Evolutionary conservation across 352 stramenopile species (phyloP), one percentile per base, ranked within the genome.

Genomic region (Globisporangium solare): DNA sequence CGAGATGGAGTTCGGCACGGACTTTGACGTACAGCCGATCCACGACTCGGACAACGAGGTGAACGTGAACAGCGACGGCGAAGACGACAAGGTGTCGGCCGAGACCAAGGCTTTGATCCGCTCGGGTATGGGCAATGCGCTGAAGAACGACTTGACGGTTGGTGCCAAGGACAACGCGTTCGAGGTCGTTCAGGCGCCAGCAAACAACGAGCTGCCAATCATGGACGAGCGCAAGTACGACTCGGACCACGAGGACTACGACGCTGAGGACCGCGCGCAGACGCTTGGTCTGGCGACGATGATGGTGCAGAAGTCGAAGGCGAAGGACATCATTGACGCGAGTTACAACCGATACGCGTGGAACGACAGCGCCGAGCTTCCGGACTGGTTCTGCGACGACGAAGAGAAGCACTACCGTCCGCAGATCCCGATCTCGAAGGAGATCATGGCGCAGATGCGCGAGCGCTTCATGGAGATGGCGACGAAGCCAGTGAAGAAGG

Each of bases 271-370:
- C 55, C 93, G 97, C n/a, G 90, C 94, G 0, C 81, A 96, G 55
- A 97, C 92, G 4, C 73, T 99, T n/a, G 97, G 97, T 3, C 64
- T 99, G 10, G 98, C 95, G 13, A 98, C 94, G 12, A 98, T 99
- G 96, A 99, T 99, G 92, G 81, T 99, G 10, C 86, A 97, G 37
- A 91, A 96, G 57, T 96, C 84, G 0, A 98, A 98, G 58, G 94
- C 96, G 8, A 99, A 99, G 68, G 95, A 98, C 22, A 66, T 99
- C 53, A 92, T 99, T 6, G 98, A 99, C 68, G 88, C 97, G 2
- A 98, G 90, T 24, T 99, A 99, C 88, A 99, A 99, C 73, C 93
- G 98, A 0, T 99, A 97, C 68, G 92, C 96, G 5, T 99, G 97
- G 96, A 99, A 99, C 68, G 97, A 99, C 74, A 85, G 94, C 1